Evolutionary conservation across 495 filamentous ascomycete genomes (phyloP), one percentile per base, ranked within the genome.

Genomic region (Podospora australis): DNA sequence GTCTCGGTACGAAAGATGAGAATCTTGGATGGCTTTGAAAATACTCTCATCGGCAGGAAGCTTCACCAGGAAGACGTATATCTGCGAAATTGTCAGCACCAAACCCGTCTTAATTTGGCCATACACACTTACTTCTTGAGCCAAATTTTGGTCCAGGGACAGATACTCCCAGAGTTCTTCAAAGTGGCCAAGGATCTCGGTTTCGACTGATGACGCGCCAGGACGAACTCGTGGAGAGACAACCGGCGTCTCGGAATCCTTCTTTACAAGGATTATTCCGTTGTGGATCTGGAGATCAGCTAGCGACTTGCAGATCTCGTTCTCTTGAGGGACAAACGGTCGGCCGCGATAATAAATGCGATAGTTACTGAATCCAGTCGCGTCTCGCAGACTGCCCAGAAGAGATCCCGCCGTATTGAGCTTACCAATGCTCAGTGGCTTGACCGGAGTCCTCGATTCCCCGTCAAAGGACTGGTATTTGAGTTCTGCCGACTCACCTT

Each of bases 131-230:
- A 87, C 80, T 65, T 83, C 79, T 55, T 75, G 70, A n/a, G 85
- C 81, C 13, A 92, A 66, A 34, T 73, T 74, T 49, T 88, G 86
- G 34, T 87, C 77, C 61, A 92, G 79, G 43, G 79, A 78, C 29
- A 98, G 75, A 55, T 91, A 82, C 14, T 80, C 77, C 72, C 91
- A 95, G 7, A 98, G 67, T 46, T 90, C 81, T 45, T 88, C 79
- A 60, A 96, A 95, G 64, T 95, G 87, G 47, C 83, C 79, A 46
- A 95, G 66, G 17, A 97, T 81, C 51, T 90, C 87, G 11, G 73
- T 69, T 52, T 95, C 86, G 6, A 90, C 72, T 11, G 67, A 67
- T 10, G 73, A 73, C n/a, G 70, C 67, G 2, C 65, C 70, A 17
- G 65, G 63, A 24, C 64, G 65, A 38, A 66, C 51, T 24, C 58